phyloP scores from a whole-genome alignment of 257 asterid species.

The Capsicum chinense region DNA sequence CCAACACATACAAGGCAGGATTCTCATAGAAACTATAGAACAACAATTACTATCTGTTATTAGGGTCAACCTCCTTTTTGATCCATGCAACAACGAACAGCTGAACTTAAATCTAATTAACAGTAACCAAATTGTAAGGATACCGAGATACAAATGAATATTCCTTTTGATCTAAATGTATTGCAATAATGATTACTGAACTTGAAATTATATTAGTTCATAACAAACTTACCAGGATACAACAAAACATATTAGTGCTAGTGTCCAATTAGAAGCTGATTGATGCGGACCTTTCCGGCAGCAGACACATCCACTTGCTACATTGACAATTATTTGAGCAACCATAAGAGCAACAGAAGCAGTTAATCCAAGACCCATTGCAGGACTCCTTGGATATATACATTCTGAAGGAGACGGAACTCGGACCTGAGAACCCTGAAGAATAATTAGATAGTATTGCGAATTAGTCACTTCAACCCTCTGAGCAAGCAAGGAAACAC shows the following conservation, averaged over 20 bases:
- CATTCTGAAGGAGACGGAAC: constrained; percentile 70
- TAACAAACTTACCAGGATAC: constrained; percentile 75
- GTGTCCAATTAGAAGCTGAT: constrained; percentile 63
- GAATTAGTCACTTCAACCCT: background rate
- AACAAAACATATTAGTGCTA: constrained; percentile 75
- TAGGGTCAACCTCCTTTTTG: constrained; percentile 21
- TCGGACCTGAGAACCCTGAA: constrained; percentile 70
- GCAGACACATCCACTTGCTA: constrained; percentile 84
- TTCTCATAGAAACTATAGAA: background rate
- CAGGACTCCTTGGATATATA: constrained; percentile 86
- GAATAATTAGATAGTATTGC: constrained; percentile 10
- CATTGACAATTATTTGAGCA: constrained; percentile 75
- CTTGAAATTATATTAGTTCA: background rate
- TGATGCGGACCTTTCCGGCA: constrained; percentile 72
- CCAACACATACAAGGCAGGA: constrained; percentile 19
- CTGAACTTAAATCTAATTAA: constrained; percentile 6
- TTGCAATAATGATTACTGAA: background rate
- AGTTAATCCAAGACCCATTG: constrained; percentile 73
- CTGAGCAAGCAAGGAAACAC: background rate
- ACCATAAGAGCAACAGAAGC: constrained; percentile 79
- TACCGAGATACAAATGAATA: background rate
- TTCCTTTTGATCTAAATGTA: background rate
- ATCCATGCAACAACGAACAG: background rate
- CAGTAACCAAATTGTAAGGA: constrained; percentile 1
- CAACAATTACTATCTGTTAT: background rate